Conservation (phyloP, 495 filamentous ascomycete genomes). For the Penicillium longicatenatum region DNA sequence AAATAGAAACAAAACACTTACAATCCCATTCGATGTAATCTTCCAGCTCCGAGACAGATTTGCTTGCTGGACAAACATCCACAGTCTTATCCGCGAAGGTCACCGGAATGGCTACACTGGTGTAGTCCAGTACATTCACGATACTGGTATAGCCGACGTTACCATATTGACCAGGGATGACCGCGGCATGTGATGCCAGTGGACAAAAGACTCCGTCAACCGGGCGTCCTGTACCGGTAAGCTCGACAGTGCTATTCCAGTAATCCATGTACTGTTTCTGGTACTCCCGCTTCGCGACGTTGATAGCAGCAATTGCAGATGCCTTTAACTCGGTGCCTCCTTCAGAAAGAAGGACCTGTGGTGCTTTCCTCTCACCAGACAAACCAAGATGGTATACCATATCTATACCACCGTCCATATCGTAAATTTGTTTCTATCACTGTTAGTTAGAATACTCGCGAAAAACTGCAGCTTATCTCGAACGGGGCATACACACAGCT, state of each 20-base stretch:
- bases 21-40: conserved; percentile 48
- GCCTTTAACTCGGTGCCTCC: conserved; percentile 39
- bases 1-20: conserved; percentile 32
- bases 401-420: conserved; percentile 55
- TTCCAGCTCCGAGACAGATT: conserved; percentile 45
- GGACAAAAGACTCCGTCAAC: conserved; percentile 57
- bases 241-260: conserved; percentile 61
- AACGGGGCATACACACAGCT: conserved; percentile 23
- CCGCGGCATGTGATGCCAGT: conserved; percentile 47
- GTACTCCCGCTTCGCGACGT: conserved; percentile 58
- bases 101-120: conserved; percentile 58
- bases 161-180: conserved; percentile 47
- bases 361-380: conserved; percentile 53
- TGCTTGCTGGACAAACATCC: conserved; percentile 44
- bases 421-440: conserved; percentile 27
- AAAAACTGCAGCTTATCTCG: neutral
- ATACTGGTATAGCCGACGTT: conserved; percentile 55
- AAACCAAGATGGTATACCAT: conserved; percentile 49
- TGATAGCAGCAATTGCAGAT: conserved; percentile 52
- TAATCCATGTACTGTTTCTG: conserved; percentile 69
- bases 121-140: conserved; percentile 62
- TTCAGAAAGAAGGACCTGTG: conserved; percentile 37
- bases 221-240: conserved; percentile 59
- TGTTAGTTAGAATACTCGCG: conserved; percentile 1
- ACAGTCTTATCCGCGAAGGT: conserved; percentile 55